phyloP scores from a whole-genome alignment of 176 grass and related monocot species.

The Areca catechu region DNA sequence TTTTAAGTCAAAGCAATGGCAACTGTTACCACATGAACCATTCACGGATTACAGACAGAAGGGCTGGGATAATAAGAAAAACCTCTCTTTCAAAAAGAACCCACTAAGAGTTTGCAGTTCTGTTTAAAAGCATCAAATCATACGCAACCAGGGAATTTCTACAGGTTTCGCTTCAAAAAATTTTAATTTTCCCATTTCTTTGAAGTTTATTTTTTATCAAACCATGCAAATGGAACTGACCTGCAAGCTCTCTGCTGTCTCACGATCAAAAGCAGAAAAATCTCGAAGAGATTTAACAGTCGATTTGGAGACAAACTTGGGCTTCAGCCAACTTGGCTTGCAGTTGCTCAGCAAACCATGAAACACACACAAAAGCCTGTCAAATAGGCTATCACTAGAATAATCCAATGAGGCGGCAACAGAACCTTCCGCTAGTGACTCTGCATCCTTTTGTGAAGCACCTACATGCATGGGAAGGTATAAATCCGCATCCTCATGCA shows the following conservation, averaged over 20 bases:
- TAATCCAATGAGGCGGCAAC: constrained; percentile 50
- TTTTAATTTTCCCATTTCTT: no score
- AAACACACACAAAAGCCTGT: constrained; percentile 75
- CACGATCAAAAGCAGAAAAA: constrained; percentile 73
- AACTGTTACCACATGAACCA: no score
- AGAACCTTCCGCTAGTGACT: constrained; percentile 47
- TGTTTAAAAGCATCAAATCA: no score
- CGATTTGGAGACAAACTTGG: constrained; percentile 52
- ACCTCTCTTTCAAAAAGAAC: no score
- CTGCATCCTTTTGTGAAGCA: constrained; percentile 39
- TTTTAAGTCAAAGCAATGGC: no score
- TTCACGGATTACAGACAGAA: no score
- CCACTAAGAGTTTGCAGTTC: no score
- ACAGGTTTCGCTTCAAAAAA: no score
- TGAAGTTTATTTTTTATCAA: no score
- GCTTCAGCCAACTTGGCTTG: constrained; percentile 96
- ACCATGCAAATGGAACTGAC: constrained; percentile 25
- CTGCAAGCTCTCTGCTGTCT: constrained; percentile 66
- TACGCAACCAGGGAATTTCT: no score
- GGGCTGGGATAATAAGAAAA: no score
- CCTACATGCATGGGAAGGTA: constrained; percentile 35
- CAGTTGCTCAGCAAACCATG: constrained; percentile 87
- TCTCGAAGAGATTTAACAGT: constrained; percentile 42
- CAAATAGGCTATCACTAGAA: constrained; percentile 75
- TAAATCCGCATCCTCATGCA: constrained; percentile 73